Conservation (phyloP, 2,329 filamentous ascomycete species). For the Xylariaceae sp. region DNA sequence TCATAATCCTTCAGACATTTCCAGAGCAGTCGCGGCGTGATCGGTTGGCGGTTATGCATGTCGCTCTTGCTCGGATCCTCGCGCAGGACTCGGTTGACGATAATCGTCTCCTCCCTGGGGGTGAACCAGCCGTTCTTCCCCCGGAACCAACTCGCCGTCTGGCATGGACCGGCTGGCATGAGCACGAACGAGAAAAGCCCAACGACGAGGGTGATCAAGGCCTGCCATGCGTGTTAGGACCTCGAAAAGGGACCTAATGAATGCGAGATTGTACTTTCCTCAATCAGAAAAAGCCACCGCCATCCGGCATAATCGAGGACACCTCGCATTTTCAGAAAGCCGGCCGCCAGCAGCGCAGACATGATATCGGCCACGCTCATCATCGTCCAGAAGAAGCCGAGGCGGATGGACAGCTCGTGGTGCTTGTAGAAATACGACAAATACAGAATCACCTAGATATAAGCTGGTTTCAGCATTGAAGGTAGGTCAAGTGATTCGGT, state of each 20-base stretch:
- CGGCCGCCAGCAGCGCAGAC: conserved; percentile 37
- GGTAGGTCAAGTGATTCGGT: background rate
- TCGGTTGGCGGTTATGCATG: conserved; percentile 58
- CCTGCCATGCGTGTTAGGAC: background rate
- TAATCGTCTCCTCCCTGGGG: conserved; percentile 55
- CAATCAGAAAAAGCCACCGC: conserved; percentile 55
- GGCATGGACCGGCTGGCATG: conserved; percentile 48
- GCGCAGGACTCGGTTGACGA: conserved; percentile 57
- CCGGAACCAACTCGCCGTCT: conserved; percentile 51
- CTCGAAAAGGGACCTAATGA: conserved; percentile 28
- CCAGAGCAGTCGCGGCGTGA: conserved; percentile 51
- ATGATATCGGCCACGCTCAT: conserved; percentile 35
- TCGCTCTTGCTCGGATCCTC: conserved; percentile 59
- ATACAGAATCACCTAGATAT: conserved; percentile 26
- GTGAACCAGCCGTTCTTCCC: conserved; percentile 56
- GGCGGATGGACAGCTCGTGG: conserved; percentile 39
- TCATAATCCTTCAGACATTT: conserved; percentile 55
- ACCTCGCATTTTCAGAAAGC: conserved; percentile 38
- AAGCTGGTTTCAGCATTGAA: background rate
- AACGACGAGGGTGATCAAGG: conserved; percentile 34
- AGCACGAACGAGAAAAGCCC: conserved; percentile 52
- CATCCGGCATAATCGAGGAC: conserved; percentile 37
- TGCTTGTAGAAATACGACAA: conserved; percentile 33
- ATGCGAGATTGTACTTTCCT: conserved; percentile 50
- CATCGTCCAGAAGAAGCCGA: conserved; percentile 41